Evolutionary conservation across 768 basidiomycete species (phyloP), one percentile per base, ranked within the genome.

Genomic region (Podaxis sp.): DNA sequence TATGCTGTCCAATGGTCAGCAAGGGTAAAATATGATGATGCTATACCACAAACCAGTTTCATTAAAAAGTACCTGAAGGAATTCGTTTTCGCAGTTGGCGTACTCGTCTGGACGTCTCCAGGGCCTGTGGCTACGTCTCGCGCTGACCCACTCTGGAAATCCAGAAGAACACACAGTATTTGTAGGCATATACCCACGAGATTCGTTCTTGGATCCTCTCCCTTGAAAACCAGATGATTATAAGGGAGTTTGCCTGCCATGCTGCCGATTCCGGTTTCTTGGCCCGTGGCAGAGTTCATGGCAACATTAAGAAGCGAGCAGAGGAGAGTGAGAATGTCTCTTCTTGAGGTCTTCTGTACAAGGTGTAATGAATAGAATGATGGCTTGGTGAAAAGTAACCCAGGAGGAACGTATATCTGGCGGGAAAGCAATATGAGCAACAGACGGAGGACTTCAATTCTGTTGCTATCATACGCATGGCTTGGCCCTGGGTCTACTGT

Each of bases 281-380:
- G 80, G 23, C 77, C 72, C 35, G 77, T 78, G 37, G 85, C 73
- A 0, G 88, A 84, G 71, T 89, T 91, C 82, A 92, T 83, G 57
- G 87, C 85, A 9, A 93, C 96, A 70, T 99, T 99, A 61, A 99
- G 77, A 48, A 97, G 76, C 3, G 95, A 98, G 73, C 96, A 99
- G 6, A 99, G 76, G 27, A 98, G 76, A 3, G 95, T 95, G 58
- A 99, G 80, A n/a, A 95, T 88, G 66, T 95, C 84, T 46, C 90
- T 84, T 58, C 93, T 82, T 61, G 88, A 80, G 56, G 86, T 83
- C 71, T 86, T 79, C 72, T 93, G 90, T 9, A 90, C 88, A 50
- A 93, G 78, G 69, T 93, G 84, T 6, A 90, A 80, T 16, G 91
- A 85, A 68, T 91, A 94, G 47, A 84, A 79, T 2, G 91, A 90